Base-by-base conservation (phyloP, 2,329 filamentous ascomycete genomes). In the Sclerotinia subarctica region DNA sequence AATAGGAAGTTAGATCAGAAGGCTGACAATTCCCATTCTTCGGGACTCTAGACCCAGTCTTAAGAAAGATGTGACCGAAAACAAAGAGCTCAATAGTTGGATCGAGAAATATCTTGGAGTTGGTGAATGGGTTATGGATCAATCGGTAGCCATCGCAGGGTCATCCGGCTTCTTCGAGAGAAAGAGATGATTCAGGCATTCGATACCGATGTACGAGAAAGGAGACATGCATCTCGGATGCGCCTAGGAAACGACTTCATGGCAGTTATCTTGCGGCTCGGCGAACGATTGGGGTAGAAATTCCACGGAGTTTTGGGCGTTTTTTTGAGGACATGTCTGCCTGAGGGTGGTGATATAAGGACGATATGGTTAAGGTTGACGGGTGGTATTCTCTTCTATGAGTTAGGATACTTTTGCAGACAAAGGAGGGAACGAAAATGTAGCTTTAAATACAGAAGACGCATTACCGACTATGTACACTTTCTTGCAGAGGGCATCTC, bases 101-200 rank as follows among this genome's bases (percentile, higher is more conserved):
- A 88, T 98, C 73, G 90, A 94, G 77, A 94, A 90, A 78, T 98
- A 98, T 79, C 88, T 98, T 54, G 93, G 93, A 71, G 90, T 97
- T 24, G 95, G 95, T 75, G 95, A 99, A 83, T 97, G 93, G 88
- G 91, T 97, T 72, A 96, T 99, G 93, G 95, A 99, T 80, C 91
- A 96, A 82, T 96, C 93, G 42, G 93, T 98, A 44, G 94, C 94
- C 52, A 87, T 98, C 68, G 92, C 97, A 78, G 91, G 93, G 53
- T 90, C 91, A 60, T 96, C 92, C 78, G 86, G 90, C 69, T 99
- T 89, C 81, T 99, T 99, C 79, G 94, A 97, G 82, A 87, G 95
- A 77, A 94, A 88, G 79, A 87, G 94, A 82, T 96, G 73, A 69
- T 32, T 54, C 17, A 5, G 4, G 15, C 29, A 24, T 62, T 26